phyloP scores from a whole-genome alignment of 2,329 filamentous ascomycete genomes.

The Claviceps pazoutovae region DNA sequence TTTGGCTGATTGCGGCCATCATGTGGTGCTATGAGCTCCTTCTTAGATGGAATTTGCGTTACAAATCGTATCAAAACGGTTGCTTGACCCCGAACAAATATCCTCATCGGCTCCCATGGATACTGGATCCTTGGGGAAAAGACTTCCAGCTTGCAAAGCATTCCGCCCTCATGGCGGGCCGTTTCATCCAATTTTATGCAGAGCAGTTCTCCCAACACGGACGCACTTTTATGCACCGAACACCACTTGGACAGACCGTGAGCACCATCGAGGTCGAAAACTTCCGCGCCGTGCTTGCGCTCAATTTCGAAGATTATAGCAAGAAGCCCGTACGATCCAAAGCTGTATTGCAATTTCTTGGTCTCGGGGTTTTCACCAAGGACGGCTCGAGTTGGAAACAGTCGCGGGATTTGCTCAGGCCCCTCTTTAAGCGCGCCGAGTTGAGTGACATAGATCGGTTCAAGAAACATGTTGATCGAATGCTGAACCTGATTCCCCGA shows the following conservation, averaged over 20 bases:
- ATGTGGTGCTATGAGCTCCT: neutral
- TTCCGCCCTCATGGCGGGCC: neutral
- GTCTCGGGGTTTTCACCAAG: constrained; percentile 4
- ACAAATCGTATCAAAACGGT: neutral
- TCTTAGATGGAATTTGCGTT: neutral
- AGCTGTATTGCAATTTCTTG: constrained; percentile 1
- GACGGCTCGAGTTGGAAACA: constrained; percentile 4
- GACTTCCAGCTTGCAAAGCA: constrained; percentile 1
- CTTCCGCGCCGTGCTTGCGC: constrained; percentile 4
- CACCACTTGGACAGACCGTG: neutral
- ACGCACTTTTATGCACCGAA: constrained; percentile 2
- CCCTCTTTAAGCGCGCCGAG: constrained; percentile 4
- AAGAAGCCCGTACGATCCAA: constrained; percentile 2
- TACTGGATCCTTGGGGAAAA: constrained; percentile 3
- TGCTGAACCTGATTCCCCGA: constrained; percentile 1
- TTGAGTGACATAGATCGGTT: constrained; percentile 4
- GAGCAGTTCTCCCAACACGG: constrained; percentile 3
- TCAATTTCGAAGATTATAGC: constrained; percentile 3
- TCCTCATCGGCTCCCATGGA: constrained; percentile 4
- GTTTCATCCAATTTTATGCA: constrained; percentile 1
- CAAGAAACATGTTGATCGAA: constrained; percentile 5
- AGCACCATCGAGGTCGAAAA: constrained; percentile 3
- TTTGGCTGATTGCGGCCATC: neutral
- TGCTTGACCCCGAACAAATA: constrained; percentile 3
- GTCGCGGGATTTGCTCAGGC: constrained; percentile 2